Percentiles rank a stretch among this genome's conserved stretches.
Evolutionary conservation across 768 basidiomycete species (phyloP).

Genomic region (Sistotremastrum niveocremeum): DNA sequence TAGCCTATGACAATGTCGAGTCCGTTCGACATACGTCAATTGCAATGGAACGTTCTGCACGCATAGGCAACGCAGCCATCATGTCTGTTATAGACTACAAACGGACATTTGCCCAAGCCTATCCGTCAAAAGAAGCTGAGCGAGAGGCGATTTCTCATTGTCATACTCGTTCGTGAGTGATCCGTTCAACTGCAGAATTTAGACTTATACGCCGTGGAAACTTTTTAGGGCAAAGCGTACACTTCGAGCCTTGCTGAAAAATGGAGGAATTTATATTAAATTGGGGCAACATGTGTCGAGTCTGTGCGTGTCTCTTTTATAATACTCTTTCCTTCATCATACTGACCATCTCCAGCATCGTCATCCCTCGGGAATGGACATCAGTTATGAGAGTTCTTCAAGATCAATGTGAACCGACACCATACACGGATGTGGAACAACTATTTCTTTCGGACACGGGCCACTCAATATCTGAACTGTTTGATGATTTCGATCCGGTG

Average conservation of each 20-base stretch:
- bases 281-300: constrained; percentile 81
- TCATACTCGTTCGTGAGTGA: constrained; percentile 85
- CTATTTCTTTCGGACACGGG: constrained; percentile 78
- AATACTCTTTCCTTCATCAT: constrained; percentile 11
- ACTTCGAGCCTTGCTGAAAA: neutral
- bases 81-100: constrained; percentile 62
- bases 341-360: constrained; percentile 20
- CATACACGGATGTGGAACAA: constrained; percentile 58
- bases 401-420: constrained; percentile 87
- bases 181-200: constrained; percentile 17
- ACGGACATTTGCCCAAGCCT: constrained; percentile 41
- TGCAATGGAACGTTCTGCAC: constrained; percentile 65
- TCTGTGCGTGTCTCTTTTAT: constrained; percentile 20
- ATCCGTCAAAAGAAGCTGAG: constrained; percentile 36
- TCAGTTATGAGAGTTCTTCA: constrained; percentile 51
- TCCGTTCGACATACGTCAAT: constrained; percentile 65
- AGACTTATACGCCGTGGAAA: neutral
- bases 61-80: constrained; percentile 39
- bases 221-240: neutral
- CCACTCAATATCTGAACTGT: constrained; percentile 52
- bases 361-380: constrained; percentile 56
- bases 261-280: constrained; percentile 69
- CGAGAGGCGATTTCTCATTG: constrained; percentile 55
- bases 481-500: constrained; percentile 70
- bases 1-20: constrained; percentile 54